Percentiles rank a stretch among this genome's conserved stretches.
These are phyloP conservation scores for Backusella liffmaniae DNA, from an alignment of 192 early-diverging fungal genomes.

Conservation along the genomic window DNA sequence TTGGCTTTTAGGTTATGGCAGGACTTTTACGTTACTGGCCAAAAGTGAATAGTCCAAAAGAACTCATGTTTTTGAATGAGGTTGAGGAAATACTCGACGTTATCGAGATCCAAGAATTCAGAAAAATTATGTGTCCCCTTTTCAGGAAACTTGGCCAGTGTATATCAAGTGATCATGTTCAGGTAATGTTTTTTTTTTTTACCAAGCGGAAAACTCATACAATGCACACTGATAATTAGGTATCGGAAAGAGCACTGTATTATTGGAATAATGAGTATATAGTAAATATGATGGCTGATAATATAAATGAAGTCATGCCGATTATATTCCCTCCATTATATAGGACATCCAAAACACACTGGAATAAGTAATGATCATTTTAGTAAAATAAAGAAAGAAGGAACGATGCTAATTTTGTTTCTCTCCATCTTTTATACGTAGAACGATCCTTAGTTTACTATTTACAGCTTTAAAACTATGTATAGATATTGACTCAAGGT, in stretches of 20 bases:
- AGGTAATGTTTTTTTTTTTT: slow-evolving; percentile 43
- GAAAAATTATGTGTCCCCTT: slow-evolving; percentile 73
- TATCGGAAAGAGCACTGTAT: slow-evolving; percentile 85
- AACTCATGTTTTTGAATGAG: slow-evolving; percentile 94
- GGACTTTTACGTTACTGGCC: slow-evolving; percentile 89
- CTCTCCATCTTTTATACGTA: neutral
- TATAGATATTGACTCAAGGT: slow-evolving; percentile 81
- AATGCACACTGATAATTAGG: slow-evolving; percentile 36
- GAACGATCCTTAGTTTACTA: slow-evolving; percentile 86
- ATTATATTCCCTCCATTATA: slow-evolving; percentile 86
- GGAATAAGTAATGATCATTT: slow-evolving; percentile 65
- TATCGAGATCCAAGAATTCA: slow-evolving; percentile 82
- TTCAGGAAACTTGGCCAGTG: slow-evolving; percentile 84
- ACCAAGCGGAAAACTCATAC: neutral
- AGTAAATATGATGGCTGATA: slow-evolving; percentile 83
- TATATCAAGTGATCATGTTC: slow-evolving; percentile 86
- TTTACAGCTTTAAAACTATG: slow-evolving; percentile 91
- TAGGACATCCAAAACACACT: slow-evolving; percentile 86
- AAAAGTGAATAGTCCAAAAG: slow-evolving; percentile 91
- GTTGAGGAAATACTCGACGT: slow-evolving; percentile 88
- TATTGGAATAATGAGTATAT: slow-evolving; percentile 95
- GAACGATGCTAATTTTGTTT: neutral
- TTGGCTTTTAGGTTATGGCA: slow-evolving; percentile 45
- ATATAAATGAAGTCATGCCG: slow-evolving; percentile 79
- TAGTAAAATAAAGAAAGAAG: neutral